phyloP scores from a whole-genome alignment of 2,329 filamentous ascomycete genomes.

The Monosporascus sp. region DNA sequence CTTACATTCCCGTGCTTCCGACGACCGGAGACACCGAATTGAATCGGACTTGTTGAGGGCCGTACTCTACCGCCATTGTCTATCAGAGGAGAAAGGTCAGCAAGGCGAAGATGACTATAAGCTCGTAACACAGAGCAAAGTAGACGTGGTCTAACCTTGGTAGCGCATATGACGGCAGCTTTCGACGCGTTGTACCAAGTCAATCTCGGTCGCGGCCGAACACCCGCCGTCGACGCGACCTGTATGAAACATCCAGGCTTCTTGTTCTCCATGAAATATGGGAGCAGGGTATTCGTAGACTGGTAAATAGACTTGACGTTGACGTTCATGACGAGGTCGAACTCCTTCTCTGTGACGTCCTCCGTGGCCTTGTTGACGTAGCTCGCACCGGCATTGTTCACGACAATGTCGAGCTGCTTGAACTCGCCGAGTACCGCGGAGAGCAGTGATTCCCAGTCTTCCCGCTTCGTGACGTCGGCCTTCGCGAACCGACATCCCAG shows the following conservation, averaged over 20 bases:
- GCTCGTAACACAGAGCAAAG: background rate
- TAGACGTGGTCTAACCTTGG: constrained; percentile 29
- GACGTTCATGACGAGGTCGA: constrained; percentile 60
- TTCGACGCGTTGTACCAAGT: constrained; percentile 70
- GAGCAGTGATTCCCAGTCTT: constrained; percentile 49
- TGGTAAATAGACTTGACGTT: constrained; percentile 65
- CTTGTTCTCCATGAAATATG: constrained; percentile 53
- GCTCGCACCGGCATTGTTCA: constrained; percentile 57
- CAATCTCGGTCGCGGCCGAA: constrained; percentile 54
- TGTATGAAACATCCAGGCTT: constrained; percentile 59
- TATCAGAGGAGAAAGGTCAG: constrained; percentile 7
- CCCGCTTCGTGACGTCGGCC: constrained; percentile 46
- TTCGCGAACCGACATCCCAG: constrained; percentile 37
- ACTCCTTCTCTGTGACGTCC: constrained; percentile 61
- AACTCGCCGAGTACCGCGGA: constrained; percentile 38
- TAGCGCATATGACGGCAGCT: constrained; percentile 57
- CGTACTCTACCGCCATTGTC: constrained; percentile 66
- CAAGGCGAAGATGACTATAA: background rate
- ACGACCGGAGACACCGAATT: constrained; percentile 67
- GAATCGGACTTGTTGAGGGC: constrained; percentile 65
- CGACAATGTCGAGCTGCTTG: constrained; percentile 50
- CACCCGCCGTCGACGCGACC: constrained; percentile 59
- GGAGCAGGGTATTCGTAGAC: constrained; percentile 53
- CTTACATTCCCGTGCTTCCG: constrained; percentile 57
- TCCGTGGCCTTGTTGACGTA: constrained; percentile 59